Conservation (phyloP, 257 asterid species). For the Gentiana straminea region DNA sequence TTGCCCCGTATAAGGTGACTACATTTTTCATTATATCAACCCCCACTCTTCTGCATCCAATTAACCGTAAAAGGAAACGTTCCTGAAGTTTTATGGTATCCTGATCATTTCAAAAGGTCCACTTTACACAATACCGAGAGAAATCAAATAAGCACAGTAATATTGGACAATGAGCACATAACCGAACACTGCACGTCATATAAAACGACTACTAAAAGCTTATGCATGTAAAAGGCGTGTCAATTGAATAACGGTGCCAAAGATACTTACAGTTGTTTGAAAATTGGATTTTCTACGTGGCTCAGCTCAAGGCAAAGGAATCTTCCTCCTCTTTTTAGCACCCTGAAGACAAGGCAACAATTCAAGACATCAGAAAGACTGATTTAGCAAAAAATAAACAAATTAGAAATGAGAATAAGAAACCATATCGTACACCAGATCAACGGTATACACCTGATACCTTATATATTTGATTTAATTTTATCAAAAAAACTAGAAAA, state of each 20-base stretch:
- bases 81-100: too few relatives aligned
- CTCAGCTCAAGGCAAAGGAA: slow-evolving; percentile 95
- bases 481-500: too few relatives aligned
- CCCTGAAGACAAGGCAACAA: slow-evolving; percentile 37
- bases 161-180: too few relatives aligned
- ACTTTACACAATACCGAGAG: too few relatives aligned
- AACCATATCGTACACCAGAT: slow-evolving; percentile 2
- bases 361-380: neutral
- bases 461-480: too few relatives aligned
- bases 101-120: too few relatives aligned
- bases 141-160: too few relatives aligned
- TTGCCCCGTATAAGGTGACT: too few relatives aligned
- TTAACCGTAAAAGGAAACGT: too few relatives aligned
- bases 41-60: too few relatives aligned
- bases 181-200: neutral
- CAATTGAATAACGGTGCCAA: neutral
- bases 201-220: neutral
- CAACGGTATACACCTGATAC: too few relatives aligned
- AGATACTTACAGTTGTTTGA: slow-evolving; percentile 66
- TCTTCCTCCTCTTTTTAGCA: slow-evolving; percentile 88
- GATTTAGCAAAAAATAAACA: neutral
- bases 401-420: slow-evolving; percentile 1
- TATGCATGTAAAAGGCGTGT: neutral
- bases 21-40: too few relatives aligned
- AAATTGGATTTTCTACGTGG: slow-evolving; percentile 70